Evolutionary conservation across 441 rosid genomes (phyloP), one percentile per base, ranked within the genome.

Genomic region (Syzygium syzygioides): DNA sequence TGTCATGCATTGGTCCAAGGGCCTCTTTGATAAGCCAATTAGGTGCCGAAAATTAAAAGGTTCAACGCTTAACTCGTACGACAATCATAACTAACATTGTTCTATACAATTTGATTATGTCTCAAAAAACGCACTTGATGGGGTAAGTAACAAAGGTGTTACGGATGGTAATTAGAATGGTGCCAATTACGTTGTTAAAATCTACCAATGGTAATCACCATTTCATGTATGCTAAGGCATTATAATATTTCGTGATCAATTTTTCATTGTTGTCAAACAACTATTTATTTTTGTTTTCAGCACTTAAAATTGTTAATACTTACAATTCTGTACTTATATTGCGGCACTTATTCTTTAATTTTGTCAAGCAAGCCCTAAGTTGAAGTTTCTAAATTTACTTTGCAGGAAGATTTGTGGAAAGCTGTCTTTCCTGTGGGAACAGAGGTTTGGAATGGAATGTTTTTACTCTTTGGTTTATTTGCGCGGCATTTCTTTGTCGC

Each of bases 331-430:
- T 32, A 59, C 26, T 76, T 64, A 23, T 48, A 20, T 48, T 18
- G 37, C 32, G 37, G 28, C 28, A 6, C 53, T 59, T 41, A 25
- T 50, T 86, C 11, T 45, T 57, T 6, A 26, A 55, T 25, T 25
- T n/a, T 50, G 28, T 71, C 83, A 59, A 12, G 48, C 7, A 5
- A 32, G 12, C 32, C 12, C 53, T 23, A 54, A 53, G 41, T 56
- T 37, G 28, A 19, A 62, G 23, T 32, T 32, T 76, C 10, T 76
- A 45, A 19, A 86, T 52, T 53, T 34, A 10, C 54, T 48, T 56
- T 94, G 89, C 92, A 98, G 99, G 99, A 98, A 91, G 99, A 95
- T 90, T 90, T 97, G 64, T 98, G 99, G 99, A 96, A 93, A 93
- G 93, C 89, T 80, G 96, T 94, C 32, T 96, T 96, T 90, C 99